phyloP scores from a whole-genome alignment of 768 basidiomycete genomes.

The Mycena epipterygia region DNA sequence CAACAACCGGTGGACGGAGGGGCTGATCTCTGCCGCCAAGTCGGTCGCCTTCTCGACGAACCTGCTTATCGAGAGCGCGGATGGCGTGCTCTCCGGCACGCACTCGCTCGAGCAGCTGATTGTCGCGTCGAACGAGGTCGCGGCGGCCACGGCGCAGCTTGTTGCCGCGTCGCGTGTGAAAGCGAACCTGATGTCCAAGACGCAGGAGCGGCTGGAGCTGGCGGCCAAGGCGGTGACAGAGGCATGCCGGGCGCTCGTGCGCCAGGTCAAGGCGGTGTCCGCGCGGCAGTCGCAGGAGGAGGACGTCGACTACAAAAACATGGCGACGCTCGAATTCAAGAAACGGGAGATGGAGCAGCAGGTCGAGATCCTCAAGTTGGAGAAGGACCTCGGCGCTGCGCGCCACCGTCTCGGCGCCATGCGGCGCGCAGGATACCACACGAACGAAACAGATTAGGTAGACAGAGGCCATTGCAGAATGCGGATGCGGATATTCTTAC shows the following conservation, averaged over 20 bases:
- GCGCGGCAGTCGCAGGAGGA: slow-evolving; percentile 86
- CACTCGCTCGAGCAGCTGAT: slow-evolving; percentile 99
- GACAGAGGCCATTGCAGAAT: slow-evolving; percentile 3
- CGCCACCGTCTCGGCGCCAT: slow-evolving; percentile 86
- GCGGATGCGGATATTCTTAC: slow-evolving; percentile 37
- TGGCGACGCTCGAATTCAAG: slow-evolving; percentile 97
- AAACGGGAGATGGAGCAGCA: slow-evolving; percentile 99
- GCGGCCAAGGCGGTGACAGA: slow-evolving; percentile 98
- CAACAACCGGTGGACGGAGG: slow-evolving; percentile 99
- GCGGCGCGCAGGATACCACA: slow-evolving; percentile 92
- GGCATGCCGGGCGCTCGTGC: slow-evolving; percentile 96
- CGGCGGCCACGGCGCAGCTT: slow-evolving; percentile 96
- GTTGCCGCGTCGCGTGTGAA: slow-evolving; percentile 99
- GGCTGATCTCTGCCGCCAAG: slow-evolving; percentile 97
- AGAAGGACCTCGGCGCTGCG: slow-evolving; percentile 94
- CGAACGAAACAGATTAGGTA: slow-evolving; percentile 79
- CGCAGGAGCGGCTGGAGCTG: slow-evolving; percentile 94
- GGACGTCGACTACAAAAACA: slow-evolving; percentile 89
- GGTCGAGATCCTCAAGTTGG: slow-evolving; percentile 96
- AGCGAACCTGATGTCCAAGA: slow-evolving; percentile 98
- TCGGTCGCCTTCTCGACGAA: slow-evolving; percentile 97
- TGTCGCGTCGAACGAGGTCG: slow-evolving; percentile 99
- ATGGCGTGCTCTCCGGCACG: slow-evolving; percentile 96
- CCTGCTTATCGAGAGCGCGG: slow-evolving; percentile 96
- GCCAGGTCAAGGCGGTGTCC: slow-evolving; percentile 95